A percentile compares a stretch with the other conserved stretches of the same genome.
phyloP scores from a whole-genome alignment of 352 stramenopile species.

The Phytopythium kandeliae region DNA sequence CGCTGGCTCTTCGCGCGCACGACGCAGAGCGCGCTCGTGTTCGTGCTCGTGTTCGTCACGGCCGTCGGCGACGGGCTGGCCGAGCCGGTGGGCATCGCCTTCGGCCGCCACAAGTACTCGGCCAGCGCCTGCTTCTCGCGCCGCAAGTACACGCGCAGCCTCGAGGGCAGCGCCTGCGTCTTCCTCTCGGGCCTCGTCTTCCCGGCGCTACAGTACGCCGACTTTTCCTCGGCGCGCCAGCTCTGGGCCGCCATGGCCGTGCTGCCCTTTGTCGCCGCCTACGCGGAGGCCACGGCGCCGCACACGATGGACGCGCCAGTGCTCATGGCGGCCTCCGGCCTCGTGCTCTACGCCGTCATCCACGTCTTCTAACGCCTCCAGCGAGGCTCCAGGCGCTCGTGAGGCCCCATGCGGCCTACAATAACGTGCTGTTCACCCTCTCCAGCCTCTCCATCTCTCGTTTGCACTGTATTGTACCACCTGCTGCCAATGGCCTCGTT shows the following conservation, averaged over 20 bases:
- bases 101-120: constrained; percentile 83
- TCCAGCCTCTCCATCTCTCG: too few relatives aligned
- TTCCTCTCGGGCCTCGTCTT: constrained; percentile 74
- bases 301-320: constrained; percentile 85
- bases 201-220: constrained; percentile 64
- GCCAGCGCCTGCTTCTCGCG: constrained; percentile 72
- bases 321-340: constrained; percentile 73
- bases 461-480: too few relatives aligned
- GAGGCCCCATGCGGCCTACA: too few relatives aligned
- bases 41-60: constrained; percentile 82
- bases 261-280: constrained; percentile 74
- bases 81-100: constrained; percentile 72
- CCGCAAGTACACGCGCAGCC: constrained; percentile 76
- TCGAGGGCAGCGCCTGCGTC: constrained; percentile 68
- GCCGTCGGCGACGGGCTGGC: constrained; percentile 75
- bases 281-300: constrained; percentile 73
- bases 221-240: constrained; percentile 78
- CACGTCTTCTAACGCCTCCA: constrained; percentile 22
- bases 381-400: too few relatives aligned
- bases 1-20: constrained; percentile 75
- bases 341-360: constrained; percentile 70
- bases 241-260: constrained; percentile 74
- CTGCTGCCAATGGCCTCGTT: too few relatives aligned
- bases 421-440: too few relatives aligned
- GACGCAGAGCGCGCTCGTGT: constrained; percentile 70